Evolutionary conservation across 2,329 filamentous ascomycete species (phyloP), one percentile per base, ranked within the genome.

Genomic region (Colletotrichum paranaense): DNA sequence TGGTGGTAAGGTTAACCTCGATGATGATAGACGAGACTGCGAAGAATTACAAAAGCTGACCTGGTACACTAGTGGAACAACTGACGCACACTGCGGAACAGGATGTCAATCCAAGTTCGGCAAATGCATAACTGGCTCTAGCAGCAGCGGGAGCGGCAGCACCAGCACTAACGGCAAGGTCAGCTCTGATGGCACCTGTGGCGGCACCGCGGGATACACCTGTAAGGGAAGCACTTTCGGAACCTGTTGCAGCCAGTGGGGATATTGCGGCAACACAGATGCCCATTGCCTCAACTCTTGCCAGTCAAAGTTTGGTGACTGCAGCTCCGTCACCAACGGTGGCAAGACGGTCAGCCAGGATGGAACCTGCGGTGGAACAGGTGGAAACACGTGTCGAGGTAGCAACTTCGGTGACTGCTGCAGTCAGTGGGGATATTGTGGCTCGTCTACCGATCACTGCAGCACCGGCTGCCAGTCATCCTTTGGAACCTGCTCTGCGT

Each of bases 121-220:
- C 24, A 62, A 16, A 49, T 72, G 68, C 49, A 67, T 57, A 1
- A 57, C 35, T 19, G 5, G 38, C 7, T 42, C 38, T 16, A 19
- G 38, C 38, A 42, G 6, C 38, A 42, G 38, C 38, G 38, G 38
- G 6, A 8, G 38, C 14, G 14, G 16, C 38, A 42, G 38, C 38
- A 42, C 38, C 38, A 19, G 38, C 22, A 62, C 26, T 6, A 58
- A 62, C 28, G 22, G 28, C 22, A 62, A 62, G 46, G 49, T 73
- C 32, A 69, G 42, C 0, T 75, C 80, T 7, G 81, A 86, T 60
- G 84, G 83, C 8, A 78, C 78, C 12, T 86, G 85, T 67, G 85
- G 83, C 22, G 83, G 82, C 53, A 69, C 60, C 8, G 80, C 78
- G 14, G 81, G 80, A 14, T 81, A 81, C 74, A 86, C 83, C 24